These are phyloP conservation scores for Pulveroboletus sp. DNA, from an alignment of 768 basidiomycete species.

Conservation along the genomic window DNA sequence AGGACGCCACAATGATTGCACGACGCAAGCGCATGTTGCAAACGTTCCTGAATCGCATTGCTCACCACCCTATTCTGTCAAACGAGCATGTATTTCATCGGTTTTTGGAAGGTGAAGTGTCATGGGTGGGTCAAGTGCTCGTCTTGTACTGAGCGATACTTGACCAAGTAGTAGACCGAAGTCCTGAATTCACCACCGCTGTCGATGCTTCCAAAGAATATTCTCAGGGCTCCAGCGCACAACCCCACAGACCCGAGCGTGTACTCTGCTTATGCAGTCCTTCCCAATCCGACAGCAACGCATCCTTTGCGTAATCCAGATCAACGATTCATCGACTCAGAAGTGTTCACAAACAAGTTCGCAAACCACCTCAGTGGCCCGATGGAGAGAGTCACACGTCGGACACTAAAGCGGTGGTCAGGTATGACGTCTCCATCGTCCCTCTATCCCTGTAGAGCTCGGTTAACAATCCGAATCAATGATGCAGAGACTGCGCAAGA, in stretches of 20 bases:
- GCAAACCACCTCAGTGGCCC: constrained; percentile 85
- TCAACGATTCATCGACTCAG: constrained; percentile 93
- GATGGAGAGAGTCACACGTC: constrained; percentile 94
- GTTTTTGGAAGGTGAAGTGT: constrained; percentile 92
- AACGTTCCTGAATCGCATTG: constrained; percentile 89
- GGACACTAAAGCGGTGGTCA: constrained; percentile 92
- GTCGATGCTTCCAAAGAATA: constrained; percentile 90
- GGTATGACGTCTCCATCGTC: constrained; percentile 60
- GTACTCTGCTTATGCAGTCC: constrained; percentile 70
- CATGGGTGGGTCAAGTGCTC: constrained; percentile 64
- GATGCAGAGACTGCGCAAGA: constrained; percentile 74
- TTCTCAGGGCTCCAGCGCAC: constrained; percentile 91
- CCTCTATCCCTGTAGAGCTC: background rate
- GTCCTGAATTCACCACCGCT: constrained; percentile 91
- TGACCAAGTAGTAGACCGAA: constrained; percentile 58
- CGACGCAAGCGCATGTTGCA: constrained; percentile 91
- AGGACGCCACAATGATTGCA: constrained; percentile 89
- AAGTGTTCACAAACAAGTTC: constrained; percentile 94
- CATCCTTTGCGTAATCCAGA: constrained; percentile 91
- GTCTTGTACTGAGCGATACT: background rate
- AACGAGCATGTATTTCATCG: constrained; percentile 96
- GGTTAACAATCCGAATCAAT: constrained; percentile 3
- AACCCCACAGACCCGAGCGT: constrained; percentile 81
- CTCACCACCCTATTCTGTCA: constrained; percentile 89
- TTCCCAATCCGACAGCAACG: constrained; percentile 86